Conservation (phyloP, 805 yeast genomes). For the Starmerella bacillaris region DNA sequence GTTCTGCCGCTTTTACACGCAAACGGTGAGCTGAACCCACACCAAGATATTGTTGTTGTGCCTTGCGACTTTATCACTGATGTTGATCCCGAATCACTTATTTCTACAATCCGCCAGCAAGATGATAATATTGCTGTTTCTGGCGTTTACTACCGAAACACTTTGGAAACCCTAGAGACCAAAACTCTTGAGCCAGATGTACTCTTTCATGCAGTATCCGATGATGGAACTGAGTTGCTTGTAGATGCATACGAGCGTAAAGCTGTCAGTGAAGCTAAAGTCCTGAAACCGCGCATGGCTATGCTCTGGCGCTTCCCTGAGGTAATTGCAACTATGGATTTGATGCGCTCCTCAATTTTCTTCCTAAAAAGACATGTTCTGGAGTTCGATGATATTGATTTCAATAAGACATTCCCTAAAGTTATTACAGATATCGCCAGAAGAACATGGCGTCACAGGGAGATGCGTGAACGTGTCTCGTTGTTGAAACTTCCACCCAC, state of each 20-base stretch:
- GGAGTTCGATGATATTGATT: constrained; percentile 27
- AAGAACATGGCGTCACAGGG: constrained; percentile 73
- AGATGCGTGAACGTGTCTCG: constrained; percentile 41
- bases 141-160: constrained; percentile 57
- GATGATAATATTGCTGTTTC: constrained; percentile 46
- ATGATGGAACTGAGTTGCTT: constrained; percentile 22
- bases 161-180: constrained; percentile 59
- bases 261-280: constrained; percentile 52
- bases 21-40: constrained; percentile 9
- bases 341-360: constrained; percentile 57
- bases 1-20: constrained; percentile 8
- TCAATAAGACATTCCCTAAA: constrained; percentile 15
- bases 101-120: constrained; percentile 66
- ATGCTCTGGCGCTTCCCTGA: constrained; percentile 79
- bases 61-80: constrained; percentile 93
- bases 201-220: constrained; percentile 25
- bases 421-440: constrained; percentile 75
- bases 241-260: constrained; percentile 58
- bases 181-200: constrained; percentile 51
- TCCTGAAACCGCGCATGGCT: constrained; percentile 62
- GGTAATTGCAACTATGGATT: constrained; percentile 53
- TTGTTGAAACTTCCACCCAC: constrained; percentile 48
- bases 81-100: constrained; percentile 71
- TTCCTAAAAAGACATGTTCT: constrained; percentile 41
- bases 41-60: constrained; percentile 50